phyloP scores from a whole-genome alignment of 208 protist species.

The Zelonia costaricensis region DNA sequence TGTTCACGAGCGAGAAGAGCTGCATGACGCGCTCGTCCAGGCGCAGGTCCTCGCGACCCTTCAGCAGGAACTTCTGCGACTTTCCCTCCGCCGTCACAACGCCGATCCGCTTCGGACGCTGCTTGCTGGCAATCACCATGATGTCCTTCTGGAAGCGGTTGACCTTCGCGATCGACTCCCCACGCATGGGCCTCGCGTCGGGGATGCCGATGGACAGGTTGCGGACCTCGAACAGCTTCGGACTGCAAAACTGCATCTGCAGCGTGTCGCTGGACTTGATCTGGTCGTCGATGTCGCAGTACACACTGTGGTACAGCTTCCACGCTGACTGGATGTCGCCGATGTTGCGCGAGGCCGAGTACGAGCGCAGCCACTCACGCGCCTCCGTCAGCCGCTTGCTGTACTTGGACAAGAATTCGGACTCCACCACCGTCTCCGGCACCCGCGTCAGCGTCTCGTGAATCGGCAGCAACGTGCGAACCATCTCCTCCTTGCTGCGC shows the following conservation, averaged over 20 bases:
- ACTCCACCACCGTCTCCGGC: conserved; percentile 94
- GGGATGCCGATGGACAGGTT: conserved; percentile 81
- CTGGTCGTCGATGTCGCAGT: conserved; percentile 76
- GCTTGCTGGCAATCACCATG: conserved; percentile 98
- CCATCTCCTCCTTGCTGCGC: conserved; percentile 84
- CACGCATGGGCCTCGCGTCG: conserved; percentile 81
- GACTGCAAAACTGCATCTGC: conserved; percentile 77
- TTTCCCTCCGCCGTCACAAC: conserved; percentile 95
- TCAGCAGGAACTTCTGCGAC: conserved; percentile 98
- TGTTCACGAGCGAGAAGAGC: conserved; percentile 99
- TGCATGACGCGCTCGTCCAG: conserved; percentile 99
- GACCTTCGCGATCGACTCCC: conserved; percentile 91
- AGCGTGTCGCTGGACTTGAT: conserved; percentile 59
- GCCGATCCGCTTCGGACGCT: conserved; percentile 97
- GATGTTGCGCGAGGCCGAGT: conserved; percentile 48
- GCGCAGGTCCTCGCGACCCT: conserved; percentile 97
- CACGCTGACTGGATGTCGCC: conserved; percentile 83
- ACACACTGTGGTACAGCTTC: conserved; percentile 86
- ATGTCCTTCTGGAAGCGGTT: conserved; percentile 90
- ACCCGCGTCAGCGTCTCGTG: conserved; percentile 94
- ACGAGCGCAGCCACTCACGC: conserved; percentile 68
- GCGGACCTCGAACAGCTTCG: conserved; percentile 78
- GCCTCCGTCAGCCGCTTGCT: conserved; percentile 63
- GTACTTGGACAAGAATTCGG: conserved; percentile 90
- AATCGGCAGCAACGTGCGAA: conserved; percentile 88